Conservation (phyloP, 116 monocot genomes). For the Posidonia oceanica region DNA sequence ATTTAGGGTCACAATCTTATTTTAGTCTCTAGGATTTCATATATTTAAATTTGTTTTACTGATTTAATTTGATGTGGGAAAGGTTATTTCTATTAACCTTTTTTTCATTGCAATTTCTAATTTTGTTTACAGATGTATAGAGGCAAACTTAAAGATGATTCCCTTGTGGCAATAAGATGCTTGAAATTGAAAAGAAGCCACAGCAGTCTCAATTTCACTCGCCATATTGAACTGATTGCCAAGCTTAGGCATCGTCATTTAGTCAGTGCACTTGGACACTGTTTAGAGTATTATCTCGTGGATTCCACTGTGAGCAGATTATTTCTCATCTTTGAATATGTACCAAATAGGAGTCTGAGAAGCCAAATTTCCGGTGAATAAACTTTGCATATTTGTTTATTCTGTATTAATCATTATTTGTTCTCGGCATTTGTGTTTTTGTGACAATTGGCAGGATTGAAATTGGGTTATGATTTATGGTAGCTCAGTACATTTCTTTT, state of each 20-base stretch:
- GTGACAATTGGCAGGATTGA: too few species aligned
- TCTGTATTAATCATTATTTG: too few species aligned
- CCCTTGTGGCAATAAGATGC: constrained; percentile 62
- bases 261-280: constrained; percentile 85
- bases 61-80: too few species aligned
- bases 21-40: too few species aligned
- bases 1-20: too few species aligned
- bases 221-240: constrained; percentile 65
- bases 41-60: too few species aligned
- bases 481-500: neutral
- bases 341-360: constrained; percentile 64
- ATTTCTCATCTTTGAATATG: constrained; percentile 69
- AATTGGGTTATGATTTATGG: too few species aligned
- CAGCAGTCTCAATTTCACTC: constrained; percentile 37
- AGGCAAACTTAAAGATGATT: constrained; percentile 63
- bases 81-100: too few species aligned
- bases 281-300: constrained; percentile 71
- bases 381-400: neutral
- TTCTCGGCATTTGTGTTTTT: too few species aligned
- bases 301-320: constrained; percentile 71
- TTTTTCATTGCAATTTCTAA: neutral
- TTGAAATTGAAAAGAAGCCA: constrained; percentile 63
- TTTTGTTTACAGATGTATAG: constrained; percentile 53
- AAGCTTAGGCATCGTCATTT: constrained; percentile 91
- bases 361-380: constrained; percentile 56